Conservation (phyloP, 2,329 filamentous ascomycete species). For the Aureobasidium sp. region DNA sequence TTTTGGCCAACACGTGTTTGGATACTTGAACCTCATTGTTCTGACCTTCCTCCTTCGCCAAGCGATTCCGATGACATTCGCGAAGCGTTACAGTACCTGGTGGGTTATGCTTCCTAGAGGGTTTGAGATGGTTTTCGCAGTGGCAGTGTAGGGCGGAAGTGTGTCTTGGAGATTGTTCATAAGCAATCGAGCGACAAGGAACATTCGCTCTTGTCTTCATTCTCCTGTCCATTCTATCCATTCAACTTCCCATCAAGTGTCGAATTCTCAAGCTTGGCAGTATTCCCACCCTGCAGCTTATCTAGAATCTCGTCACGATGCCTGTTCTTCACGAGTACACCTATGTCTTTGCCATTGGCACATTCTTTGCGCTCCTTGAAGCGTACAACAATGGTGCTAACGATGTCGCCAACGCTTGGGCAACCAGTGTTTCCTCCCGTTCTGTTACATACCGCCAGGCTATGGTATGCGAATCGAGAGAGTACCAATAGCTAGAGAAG, state of each 20-base stretch:
- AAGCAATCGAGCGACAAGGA: not conserved
- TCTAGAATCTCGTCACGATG: constrained; percentile 22
- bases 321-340: constrained; percentile 58
- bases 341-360: constrained; percentile 71
- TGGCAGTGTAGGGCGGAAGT: constrained; percentile 7
- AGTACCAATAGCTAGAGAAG: not conserved
- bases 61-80: constrained; percentile 9
- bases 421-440: constrained; percentile 56
- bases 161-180: constrained; percentile 11
- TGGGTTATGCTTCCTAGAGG: not conserved
- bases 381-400: constrained; percentile 71
- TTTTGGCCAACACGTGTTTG: constrained; percentile 11
- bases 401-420: constrained; percentile 64
- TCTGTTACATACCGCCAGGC: constrained; percentile 59
- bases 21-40: constrained; percentile 18
- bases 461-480: constrained; percentile 31
- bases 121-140: constrained; percentile 9
- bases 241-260: not conserved
- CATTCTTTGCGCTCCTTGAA: constrained; percentile 71
- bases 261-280: constrained; percentile 1
- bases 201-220: not conserved
- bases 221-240: not conserved
- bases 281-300: not conserved
- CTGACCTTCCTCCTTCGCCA: not conserved
- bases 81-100: constrained; percentile 12